Base-by-base conservation (phyloP, 768 basidiomycete genomes). In the Boletus rubescentipes region DNA sequence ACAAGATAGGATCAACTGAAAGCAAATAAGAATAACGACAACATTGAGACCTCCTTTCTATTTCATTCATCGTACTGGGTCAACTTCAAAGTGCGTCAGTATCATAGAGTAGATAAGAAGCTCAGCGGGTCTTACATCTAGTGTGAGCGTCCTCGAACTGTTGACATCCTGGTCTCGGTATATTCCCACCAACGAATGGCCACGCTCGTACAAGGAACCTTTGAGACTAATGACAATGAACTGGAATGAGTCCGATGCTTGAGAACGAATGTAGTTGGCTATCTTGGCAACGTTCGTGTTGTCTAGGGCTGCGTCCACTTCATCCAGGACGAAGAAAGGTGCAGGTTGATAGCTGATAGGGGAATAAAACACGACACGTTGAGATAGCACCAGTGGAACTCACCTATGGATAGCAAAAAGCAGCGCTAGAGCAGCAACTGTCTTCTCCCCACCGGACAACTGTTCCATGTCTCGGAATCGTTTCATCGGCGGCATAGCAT, bases 401-500 rank as follows among this genome's bases (percentile, higher is more conserved):
- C 47, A 89, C 93, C 90, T 94, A 71, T 99, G 96, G 49, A 98
- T 96, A 5, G 97, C 95, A 61, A 98, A 98, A 31, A 98, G 78
- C 18, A 99, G 77, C 1, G 96, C 96, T n/a, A 98, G 75, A 6
- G 96, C 96, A 7, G 97, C 97, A 44, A 98, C 95, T 0, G 97
- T 98, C 76, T 98, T 98, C 70, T 99, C 97, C 20, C 96, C 97
- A 49, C 96, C 97, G 0, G 95, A 98, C 14, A 98, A 77, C 69
- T 98, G 96, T 54, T 98, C 95, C 95, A 98, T 98, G 67, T 98
- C 97, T 57, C 95, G 82, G 80, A 98, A 98, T 2, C 94, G 89
- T 70, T 99, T 99, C 88, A 98, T 96, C 1, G 97, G 97, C 0
- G 97, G 97, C 97, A 98, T 99, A 1, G 96, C 95, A 66, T 98